Base-by-base conservation (phyloP, 495 filamentous ascomycete species). In the Chaetomium tenue region DNA sequence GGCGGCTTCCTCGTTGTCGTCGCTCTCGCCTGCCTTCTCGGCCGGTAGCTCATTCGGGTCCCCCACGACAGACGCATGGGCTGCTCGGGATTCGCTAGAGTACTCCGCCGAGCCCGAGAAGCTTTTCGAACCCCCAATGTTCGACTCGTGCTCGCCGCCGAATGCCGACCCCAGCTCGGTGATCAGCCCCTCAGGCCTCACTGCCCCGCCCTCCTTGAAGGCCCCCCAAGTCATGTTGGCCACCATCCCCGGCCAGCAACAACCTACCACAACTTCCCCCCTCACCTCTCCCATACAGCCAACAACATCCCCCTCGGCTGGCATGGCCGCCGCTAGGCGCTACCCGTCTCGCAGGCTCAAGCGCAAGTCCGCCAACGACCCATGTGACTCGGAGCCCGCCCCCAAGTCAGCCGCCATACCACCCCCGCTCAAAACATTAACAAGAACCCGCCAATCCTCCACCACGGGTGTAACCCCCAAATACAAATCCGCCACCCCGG, bases 181-280 rank as follows among this genome's bases (percentile, higher is more conserved):
- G 13, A 65, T 76, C 68, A 72, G 74, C 64, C 74, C 74, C 18
- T 67, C 71, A 63, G 68, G 70, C 15, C 72, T 75, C 20, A 40
- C 68, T 50, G 55, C 68, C 18, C 54, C 64, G 12, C 30, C 61
- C 5, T 4, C 66, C 20, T 67, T 68, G 58, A 67, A 68, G 56
- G 33, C 64, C 3, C 61, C 63, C 1, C 67, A 66, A 46, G 26
- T 52, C 59, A 64, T 64, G 63, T 23, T 46, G 8, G 51, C 59
- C 47, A 26, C 46, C 53, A 37, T 51, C 37, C 50, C 53, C 37
- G 33, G 1, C 54, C 55, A 59, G n/a, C 62, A 51, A 20, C 61
- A 58, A 23, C 23, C 28, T 22, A 37, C 66, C 25, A 47, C 8
- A 9, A 6, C 52, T 13, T 3, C 22, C 28, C 44, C 44, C 54